Percentiles rank a stretch among this genome's conserved stretches.
These are phyloP conservation scores for Boletus smithii DNA, from an alignment of 1,284 basidiomycete genomes.

Conservation along the genomic window DNA sequence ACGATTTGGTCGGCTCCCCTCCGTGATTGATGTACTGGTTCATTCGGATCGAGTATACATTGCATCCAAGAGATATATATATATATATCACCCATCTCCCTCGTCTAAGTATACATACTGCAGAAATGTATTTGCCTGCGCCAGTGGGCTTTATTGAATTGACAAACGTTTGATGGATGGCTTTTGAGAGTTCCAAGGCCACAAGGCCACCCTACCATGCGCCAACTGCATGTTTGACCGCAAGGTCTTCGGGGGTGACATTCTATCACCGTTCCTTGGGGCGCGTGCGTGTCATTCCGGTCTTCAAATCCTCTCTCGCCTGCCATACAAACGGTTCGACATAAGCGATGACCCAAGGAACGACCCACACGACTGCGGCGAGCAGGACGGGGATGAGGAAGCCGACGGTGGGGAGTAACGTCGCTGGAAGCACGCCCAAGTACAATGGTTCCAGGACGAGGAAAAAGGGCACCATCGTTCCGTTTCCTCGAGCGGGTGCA, in stretches of 20 bases:
- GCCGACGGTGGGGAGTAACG: conserved; percentile 45
- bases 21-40: conserved; percentile 8
- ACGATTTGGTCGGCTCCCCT: neutral
- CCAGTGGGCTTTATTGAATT: conserved; percentile 1
- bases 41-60: conserved; percentile 5
- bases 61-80: too few species aligned
- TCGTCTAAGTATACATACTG: conserved; percentile 9
- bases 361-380: conserved; percentile 25
- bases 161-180: conserved; percentile 6
- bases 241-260: neutral
- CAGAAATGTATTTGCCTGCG: conserved; percentile 4
- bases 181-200: neutral
- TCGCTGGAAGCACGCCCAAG: conserved; percentile 55
- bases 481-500: too few species aligned
- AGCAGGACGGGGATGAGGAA: conserved; percentile 37
- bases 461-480: conserved; percentile 44
- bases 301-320: conserved; percentile 34
- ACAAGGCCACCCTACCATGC: conserved; percentile 19
- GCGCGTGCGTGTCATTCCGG: neutral
- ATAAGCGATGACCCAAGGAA: conserved; percentile 31
- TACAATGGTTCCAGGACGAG: conserved; percentile 57
- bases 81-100: neutral
- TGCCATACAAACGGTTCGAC: conserved; percentile 35
- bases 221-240: conserved; percentile 22
- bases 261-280: conserved; percentile 21